Percentiles rank a stretch among this genome's conserved stretches.
Evolutionary conservation across 805 yeast genomes (phyloP).

Genomic region (Candida insectalens): DNA sequence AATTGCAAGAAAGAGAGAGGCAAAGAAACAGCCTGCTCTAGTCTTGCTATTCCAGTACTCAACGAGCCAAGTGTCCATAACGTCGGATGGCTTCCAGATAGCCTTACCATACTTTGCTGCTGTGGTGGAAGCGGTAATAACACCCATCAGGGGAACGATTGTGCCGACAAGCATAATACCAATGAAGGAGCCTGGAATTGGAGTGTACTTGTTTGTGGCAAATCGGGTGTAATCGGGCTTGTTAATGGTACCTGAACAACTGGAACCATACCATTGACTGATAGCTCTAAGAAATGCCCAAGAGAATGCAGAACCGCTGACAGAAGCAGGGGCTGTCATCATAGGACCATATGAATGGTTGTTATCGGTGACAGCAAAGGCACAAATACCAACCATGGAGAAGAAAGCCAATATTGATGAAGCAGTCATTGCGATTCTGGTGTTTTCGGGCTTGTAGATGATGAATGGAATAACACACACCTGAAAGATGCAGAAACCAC

Average conservation of each 20-base stretch:
- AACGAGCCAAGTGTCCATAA: conserved; percentile 30
- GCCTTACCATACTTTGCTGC: conserved; percentile 14
- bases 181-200: conserved; percentile 23
- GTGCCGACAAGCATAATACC: conserved; percentile 24
- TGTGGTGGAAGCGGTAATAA: conserved; percentile 34
- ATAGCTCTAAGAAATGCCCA: conserved; percentile 35
- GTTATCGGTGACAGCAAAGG: conserved; percentile 9
- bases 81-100: conserved; percentile 38
- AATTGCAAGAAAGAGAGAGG: conserved; percentile 26
- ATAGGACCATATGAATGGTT: conserved; percentile 7
- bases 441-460: conserved; percentile 30
- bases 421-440: conserved; percentile 6
- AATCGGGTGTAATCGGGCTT: conserved; percentile 28
- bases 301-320: conserved; percentile 13
- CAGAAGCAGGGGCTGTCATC: conserved; percentile 4
- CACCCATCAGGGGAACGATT: conserved; percentile 34
- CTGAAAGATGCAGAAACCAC: conserved; percentile 35
- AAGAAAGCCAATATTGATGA: conserved; percentile 8
- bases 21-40: conserved; percentile 41
- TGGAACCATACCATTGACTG: conserved; percentile 28
- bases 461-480: conserved; percentile 31
- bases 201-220: conserved; percentile 10
- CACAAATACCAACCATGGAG: conserved; percentile 9
- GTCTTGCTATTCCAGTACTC: conserved; percentile 28
- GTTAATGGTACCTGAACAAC: conserved; percentile 30